Conservation (phyloP, 108 stramenopile genomes). For the Nitzschia palea region DNA sequence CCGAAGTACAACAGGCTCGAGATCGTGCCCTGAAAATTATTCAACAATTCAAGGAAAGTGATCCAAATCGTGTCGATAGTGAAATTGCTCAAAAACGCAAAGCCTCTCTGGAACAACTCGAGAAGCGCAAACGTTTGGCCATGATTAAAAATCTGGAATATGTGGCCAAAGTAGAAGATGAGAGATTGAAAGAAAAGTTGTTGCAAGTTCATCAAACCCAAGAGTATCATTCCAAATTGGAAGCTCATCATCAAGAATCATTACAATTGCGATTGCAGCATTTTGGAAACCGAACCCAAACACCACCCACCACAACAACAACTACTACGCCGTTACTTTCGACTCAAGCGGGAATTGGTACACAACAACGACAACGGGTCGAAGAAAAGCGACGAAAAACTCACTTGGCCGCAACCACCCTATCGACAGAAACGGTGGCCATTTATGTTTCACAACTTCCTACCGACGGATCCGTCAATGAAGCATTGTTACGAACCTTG, state of each 20-base stretch:
- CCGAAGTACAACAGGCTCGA: conserved; percentile 10
- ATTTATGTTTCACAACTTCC: conserved; percentile 75
- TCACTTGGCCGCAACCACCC: conserved; percentile 6
- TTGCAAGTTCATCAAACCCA: conserved; percentile 51
- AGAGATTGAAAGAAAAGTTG: conserved; percentile 44
- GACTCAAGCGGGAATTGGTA: conserved; percentile 65
- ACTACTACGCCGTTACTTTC: not conserved
- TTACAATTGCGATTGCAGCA: conserved; percentile 18
- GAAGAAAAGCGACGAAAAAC: conserved; percentile 39
- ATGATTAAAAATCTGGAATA: conserved; percentile 74
- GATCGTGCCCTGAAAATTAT: conserved; percentile 24
- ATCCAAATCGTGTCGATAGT: not conserved
- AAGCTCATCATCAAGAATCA: conserved; percentile 25
- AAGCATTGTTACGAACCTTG: conserved; percentile 47
- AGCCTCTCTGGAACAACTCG: conserved; percentile 42
- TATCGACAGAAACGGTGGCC: conserved; percentile 29
- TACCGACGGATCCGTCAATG: conserved; percentile 55
- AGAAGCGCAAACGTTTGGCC: conserved; percentile 38
- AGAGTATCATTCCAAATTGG: conserved; percentile 31
- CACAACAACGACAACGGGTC: conserved; percentile 41
- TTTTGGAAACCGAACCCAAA: conserved; percentile 2
- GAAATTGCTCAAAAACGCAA: conserved; percentile 16
- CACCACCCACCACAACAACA: conserved; percentile 7
- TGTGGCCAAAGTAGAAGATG: conserved; percentile 53
- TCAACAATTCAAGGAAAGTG: conserved; percentile 13